Evolutionary conservation across 352 stramenopile species (phyloP).

Genomic region (Phytophthora tentaculata): DNA sequence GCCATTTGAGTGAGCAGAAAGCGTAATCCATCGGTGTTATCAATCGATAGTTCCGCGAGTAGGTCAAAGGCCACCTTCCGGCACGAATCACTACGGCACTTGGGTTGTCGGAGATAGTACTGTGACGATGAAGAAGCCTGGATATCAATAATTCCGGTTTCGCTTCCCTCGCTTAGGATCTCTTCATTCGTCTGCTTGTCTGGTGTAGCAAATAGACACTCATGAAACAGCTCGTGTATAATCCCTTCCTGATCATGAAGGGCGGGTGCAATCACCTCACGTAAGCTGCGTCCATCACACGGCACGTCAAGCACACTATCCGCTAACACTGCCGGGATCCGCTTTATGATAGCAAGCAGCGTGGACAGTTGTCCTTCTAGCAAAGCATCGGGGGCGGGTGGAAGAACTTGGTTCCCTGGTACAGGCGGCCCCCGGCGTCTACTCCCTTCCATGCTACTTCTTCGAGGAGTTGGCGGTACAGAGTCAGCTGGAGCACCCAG

Average conservation of each 20-base stretch:
- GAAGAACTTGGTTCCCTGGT: conserved; percentile 19
- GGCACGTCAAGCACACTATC: conserved; percentile 46
- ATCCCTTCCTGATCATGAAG: conserved; percentile 67
- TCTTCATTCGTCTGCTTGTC: conserved; percentile 35
- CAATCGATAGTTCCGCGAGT: conserved; percentile 67
- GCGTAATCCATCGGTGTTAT: conserved; percentile 65
- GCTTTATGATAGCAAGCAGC: conserved; percentile 62
- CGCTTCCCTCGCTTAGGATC: conserved; percentile 16
- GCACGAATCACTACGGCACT: conserved; percentile 80
- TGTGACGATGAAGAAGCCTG: conserved; percentile 52
- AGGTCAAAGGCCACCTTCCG: conserved; percentile 82
- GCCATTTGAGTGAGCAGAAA: conserved; percentile 79
- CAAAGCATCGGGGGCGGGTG: conserved; percentile 40
- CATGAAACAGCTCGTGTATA: conserved; percentile 72
- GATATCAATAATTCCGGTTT: conserved; percentile 13
- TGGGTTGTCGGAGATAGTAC: conserved; percentile 82
- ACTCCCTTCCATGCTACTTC: conserved; percentile 16
- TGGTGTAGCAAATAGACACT: conserved; percentile 72
- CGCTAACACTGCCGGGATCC: conserved; percentile 61
- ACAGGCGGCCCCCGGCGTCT: conserved; percentile 7
- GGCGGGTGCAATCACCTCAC: conserved; percentile 51
- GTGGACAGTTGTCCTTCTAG: conserved; percentile 66
- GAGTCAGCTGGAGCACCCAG: neutral
- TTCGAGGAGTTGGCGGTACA: conserved; percentile 13
- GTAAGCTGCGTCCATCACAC: conserved; percentile 52